Base-by-base conservation (phyloP, 768 basidiomycete genomes). In the Royoungia palumana region DNA sequence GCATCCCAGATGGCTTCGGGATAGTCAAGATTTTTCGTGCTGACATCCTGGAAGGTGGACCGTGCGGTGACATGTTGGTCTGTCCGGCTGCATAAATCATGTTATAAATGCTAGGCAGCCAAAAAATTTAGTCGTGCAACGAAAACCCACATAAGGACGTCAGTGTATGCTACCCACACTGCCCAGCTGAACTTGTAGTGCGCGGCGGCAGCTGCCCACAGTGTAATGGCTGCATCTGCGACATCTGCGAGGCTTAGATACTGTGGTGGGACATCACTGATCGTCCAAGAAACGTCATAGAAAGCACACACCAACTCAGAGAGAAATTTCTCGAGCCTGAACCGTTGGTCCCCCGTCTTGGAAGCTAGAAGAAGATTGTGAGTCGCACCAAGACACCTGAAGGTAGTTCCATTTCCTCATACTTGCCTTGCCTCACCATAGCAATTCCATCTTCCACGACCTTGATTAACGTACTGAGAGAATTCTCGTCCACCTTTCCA, bases 1-100 rank as follows among this genome's bases (percentile, higher is more conserved):
- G 89, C 85, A 47, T 94, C 90, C 84, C 90, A 95, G 8, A 98
- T 72, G 10, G 85, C 87, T 66, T 99, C 95, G 0, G 96, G 94
- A 87, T 94, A 98, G 67, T 99, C 95, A 34, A 98, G 58, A 42
- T 85, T 80, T 63, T 87, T 87, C 37, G 74, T 72, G 24, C 82
- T 78, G 5, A 88, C 73, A 50, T 84, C 81, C 35, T 72, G 67
- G 64, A 90, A 95, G 7, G 81, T 70, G 20, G 76, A 71, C 35
- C 92, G 81, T 3, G 87, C 87, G 39, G 78, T 70, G 14, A 81
- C 76, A 44, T 81, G 70, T 55, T 71, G 72, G 49, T 76, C 73
- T 30, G 76, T 68, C 62, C 79, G 79, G 56, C 82, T 83, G 56
- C 20, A 40, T 32, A 28, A 37, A 39, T 20, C 24, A 34, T 20